Conservation (phyloP, 768 basidiomycete species). For the Termitomyces sp. region DNA sequence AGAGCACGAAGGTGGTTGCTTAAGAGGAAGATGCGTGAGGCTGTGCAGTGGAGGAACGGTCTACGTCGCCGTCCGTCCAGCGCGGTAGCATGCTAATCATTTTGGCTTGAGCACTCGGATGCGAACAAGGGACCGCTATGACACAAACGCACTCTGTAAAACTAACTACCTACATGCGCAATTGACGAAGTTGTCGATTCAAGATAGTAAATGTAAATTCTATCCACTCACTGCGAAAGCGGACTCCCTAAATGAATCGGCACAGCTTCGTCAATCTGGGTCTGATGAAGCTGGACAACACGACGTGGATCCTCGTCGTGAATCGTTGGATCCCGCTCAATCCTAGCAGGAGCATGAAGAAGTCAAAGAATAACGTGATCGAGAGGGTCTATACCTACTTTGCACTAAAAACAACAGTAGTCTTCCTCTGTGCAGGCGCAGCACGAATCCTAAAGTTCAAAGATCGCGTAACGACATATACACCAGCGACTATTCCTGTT, state of each 20-base stretch:
- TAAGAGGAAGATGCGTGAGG: no score
- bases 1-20: no score
- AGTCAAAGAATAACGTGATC: neutral
- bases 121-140: no score
- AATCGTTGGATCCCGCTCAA: neutral
- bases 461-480: constrained; percentile 31
- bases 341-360: neutral
- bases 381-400: neutral
- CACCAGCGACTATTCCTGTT: constrained; percentile 34
- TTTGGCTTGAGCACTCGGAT: no score
- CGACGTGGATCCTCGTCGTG: no score
- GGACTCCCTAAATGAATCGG: neutral
- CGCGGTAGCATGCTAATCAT: neutral
- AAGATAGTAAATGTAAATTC: no score
- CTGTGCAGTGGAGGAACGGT: no score
- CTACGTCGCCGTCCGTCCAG: no score
- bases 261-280: neutral
- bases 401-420: neutral
- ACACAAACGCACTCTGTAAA: no score
- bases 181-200: neutral
- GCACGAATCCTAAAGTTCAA: constrained; percentile 37
- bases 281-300: neutral
- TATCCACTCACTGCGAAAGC: no score
- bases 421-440: neutral
- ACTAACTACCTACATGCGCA: no score